Evolutionary conservation across 192 early-diverging fungal species (phyloP).

Genomic region (Irineochytrium annulatum): DNA sequence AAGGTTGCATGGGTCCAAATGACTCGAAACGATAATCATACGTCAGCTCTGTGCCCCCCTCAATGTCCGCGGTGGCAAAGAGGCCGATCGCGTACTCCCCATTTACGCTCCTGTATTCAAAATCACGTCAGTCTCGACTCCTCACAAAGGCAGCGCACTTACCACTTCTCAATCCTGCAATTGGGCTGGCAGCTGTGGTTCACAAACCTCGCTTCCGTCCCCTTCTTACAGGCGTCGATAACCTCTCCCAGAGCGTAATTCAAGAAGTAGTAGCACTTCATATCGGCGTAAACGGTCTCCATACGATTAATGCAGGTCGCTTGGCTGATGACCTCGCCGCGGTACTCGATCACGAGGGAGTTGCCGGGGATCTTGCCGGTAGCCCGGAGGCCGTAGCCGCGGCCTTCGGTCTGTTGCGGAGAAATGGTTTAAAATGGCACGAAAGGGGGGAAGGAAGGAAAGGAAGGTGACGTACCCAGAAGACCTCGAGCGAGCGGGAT

Average conservation of each 20-base stretch:
- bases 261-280: slow-evolving; percentile 74
- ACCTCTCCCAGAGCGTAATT: slow-evolving; percentile 72
- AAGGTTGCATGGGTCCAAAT: slow-evolving; percentile 63
- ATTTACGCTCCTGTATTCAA: slow-evolving; percentile 46
- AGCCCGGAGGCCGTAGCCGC: slow-evolving; percentile 72
- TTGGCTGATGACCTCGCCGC: slow-evolving; percentile 75
- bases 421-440: not conserved
- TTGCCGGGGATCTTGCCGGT: slow-evolving; percentile 47
- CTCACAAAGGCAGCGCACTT: slow-evolving; percentile 9
- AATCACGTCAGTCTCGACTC: not conserved
- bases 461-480: slow-evolving; percentile 45
- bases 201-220: slow-evolving; percentile 76
- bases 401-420: slow-evolving; percentile 45
- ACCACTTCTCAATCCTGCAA: slow-evolving; percentile 89
- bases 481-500: slow-evolving; percentile 54
- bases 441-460: not conserved
- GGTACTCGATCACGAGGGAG: slow-evolving; percentile 71
- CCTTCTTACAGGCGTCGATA: slow-evolving; percentile 72
- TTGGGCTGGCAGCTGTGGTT: slow-evolving; percentile 85
- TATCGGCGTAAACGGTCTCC: slow-evolving; percentile 59
- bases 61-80: slow-evolving; percentile 68
- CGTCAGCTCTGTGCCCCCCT: slow-evolving; percentile 62
- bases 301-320: slow-evolving; percentile 67
- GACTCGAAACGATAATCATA: slow-evolving; percentile 83
- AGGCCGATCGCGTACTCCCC: slow-evolving; percentile 73